Base-by-base conservation (phyloP, 1,284 basidiomycete genomes). In the Sphagnurus paluster region DNA sequence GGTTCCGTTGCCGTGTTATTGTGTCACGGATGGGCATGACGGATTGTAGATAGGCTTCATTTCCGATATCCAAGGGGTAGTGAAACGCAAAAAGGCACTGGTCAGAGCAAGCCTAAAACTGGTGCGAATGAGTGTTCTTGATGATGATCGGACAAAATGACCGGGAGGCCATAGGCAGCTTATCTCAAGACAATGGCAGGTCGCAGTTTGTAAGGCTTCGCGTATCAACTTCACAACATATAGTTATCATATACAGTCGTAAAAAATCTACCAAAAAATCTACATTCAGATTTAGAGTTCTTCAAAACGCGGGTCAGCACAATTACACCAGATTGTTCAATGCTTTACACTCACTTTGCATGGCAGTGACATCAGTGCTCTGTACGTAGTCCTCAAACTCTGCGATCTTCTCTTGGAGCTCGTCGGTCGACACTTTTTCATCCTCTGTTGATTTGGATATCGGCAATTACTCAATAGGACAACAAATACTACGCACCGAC, bases 311-410 rank as follows among this genome's bases (percentile, higher is more conserved):
- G 8, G 17, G 42, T 56, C 37, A 56, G 37, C 23, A 14, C 14
- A 16, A 25, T 23, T 30, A 20, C 7, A 28, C n/a, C n/a, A 10
- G 28, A 36, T 2, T 24, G 19, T 41, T 13, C 0, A n/a, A 24
- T 14, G 1, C 2, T 32, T 29, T 2, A 19, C 11, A 72, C 86
- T 56, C 65, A 90, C 88, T 92, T 69, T 92, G 90, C 89, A 92
- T 92, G 53, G 90, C 91, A 58, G 86, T 85, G 54, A 98, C 66
- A 69, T 99, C 97, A 37, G 89, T 79, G 67, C 91, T 95, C 80
- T 99, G 96, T 58, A 98, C 87, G 69, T 90, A 93, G 67, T 99
- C 97, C 48, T 98, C 95, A 60, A 94, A 86, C 62, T 90, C 91
- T 14, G 73, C 72, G 53, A 95, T 76, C 75, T 87, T 79, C 65